phyloP scores from a whole-genome alignment of 2,329 filamentous ascomycete genomes.

The Epichloe hybrida region DNA sequence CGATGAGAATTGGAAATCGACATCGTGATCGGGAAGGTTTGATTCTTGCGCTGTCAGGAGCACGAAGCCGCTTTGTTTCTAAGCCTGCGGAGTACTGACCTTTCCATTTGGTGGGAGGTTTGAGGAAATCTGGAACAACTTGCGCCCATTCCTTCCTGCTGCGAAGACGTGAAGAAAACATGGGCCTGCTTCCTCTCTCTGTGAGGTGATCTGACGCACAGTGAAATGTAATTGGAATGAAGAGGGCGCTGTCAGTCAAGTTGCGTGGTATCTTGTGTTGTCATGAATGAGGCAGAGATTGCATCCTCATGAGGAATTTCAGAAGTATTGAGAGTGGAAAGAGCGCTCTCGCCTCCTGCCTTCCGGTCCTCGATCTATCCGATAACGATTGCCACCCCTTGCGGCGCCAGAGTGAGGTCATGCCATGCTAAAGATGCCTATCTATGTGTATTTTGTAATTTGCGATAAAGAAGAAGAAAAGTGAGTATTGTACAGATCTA shows the following conservation, averaged over 20 bases:
- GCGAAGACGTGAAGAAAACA: slow-evolving; percentile 28
- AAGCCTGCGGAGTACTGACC: slow-evolving; percentile 7
- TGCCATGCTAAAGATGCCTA: neutral
- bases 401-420: neutral
- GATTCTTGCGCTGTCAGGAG: slow-evolving; percentile 21
- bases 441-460: neutral
- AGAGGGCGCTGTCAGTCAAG: neutral
- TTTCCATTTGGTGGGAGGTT: slow-evolving; percentile 12
- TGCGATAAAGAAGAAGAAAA: neutral
- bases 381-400: neutral
- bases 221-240: neutral
- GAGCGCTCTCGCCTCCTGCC: neutral
- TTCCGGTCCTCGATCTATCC: neutral
- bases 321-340: neutral
- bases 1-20: slow-evolving; percentile 24
- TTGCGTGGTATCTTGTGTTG: neutral
- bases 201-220: neutral
- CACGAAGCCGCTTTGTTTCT: neutral
- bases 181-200: slow-evolving; percentile 2
- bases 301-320: neutral
- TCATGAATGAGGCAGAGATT: neutral
- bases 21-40: slow-evolving; percentile 29
- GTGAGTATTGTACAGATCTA: neutral
- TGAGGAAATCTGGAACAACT: slow-evolving; percentile 15
- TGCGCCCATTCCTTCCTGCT: slow-evolving; percentile 23